These are phyloP conservation scores for Dactylellina cionopaga DNA, from an alignment of 2,329 filamentous ascomycete species.

Conservation along the genomic window DNA sequence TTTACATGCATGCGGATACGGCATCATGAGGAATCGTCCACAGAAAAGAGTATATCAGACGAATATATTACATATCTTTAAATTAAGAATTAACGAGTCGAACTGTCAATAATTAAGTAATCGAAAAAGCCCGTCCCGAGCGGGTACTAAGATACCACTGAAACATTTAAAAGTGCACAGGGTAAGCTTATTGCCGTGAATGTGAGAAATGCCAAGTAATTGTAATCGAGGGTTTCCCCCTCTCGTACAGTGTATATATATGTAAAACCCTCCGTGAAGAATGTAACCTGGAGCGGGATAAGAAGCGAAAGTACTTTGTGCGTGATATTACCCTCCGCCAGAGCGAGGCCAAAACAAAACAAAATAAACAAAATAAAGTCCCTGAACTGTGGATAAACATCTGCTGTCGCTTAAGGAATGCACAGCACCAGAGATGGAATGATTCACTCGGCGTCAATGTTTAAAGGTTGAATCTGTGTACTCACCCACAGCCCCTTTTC, in stretches of 20 bases:
- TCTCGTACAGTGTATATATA: background rate
- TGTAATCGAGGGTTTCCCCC: background rate
- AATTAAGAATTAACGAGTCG: too few species aligned
- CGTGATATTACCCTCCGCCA: background rate
- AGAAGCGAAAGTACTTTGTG: background rate
- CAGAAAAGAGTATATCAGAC: too few species aligned
- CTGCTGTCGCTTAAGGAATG: too few species aligned
- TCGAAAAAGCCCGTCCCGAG: background rate
- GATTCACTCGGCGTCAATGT: too few species aligned
- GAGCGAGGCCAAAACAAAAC: background rate
- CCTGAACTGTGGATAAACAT: too few species aligned
- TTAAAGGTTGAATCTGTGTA: too few species aligned
- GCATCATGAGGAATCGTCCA: too few species aligned
- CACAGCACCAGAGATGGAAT: too few species aligned
- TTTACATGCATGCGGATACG: constrained; percentile 7
- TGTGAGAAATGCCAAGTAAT: constrained; percentile 2
- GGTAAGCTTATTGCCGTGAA: constrained; percentile 12
- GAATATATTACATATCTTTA: too few species aligned
- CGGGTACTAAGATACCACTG: background rate
- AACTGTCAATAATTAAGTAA: background rate
- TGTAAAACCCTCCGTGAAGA: too few species aligned
- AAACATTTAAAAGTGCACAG: constrained; percentile 31
- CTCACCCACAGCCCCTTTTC: background rate
- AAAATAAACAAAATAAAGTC: too few species aligned
- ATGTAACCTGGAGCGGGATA: constrained; percentile 22